Conservation (phyloP, 2,329 filamentous ascomycete species). For the Aspergillus sp. region DNA sequence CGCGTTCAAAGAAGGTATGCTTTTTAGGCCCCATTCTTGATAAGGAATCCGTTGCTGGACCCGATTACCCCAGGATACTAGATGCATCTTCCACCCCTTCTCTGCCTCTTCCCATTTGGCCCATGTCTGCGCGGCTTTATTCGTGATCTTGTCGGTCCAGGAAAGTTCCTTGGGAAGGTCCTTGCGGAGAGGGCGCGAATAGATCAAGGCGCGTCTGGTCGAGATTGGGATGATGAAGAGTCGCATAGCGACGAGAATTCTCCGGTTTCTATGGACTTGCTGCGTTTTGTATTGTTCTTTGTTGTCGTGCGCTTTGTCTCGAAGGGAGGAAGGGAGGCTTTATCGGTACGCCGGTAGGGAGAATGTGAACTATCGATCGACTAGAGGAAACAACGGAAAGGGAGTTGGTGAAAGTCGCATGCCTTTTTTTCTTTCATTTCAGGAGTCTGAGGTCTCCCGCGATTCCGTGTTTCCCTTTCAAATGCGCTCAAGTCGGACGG, state of each 20-base stretch:
- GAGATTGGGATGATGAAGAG: constrained; percentile 93
- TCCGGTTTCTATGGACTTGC: not conserved
- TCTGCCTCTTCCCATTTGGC: constrained; percentile 82
- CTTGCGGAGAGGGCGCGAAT: constrained; percentile 73
- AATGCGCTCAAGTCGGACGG: not conserved
- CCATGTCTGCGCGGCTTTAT: constrained; percentile 76
- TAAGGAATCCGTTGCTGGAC: constrained; percentile 85
- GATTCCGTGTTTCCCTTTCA: not conserved
- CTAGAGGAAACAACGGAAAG: constrained; percentile 17
- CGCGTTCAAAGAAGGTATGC: constrained; percentile 76
- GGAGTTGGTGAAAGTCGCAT: constrained; percentile 20
- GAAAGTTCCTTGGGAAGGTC: constrained; percentile 55
- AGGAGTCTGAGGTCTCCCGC: not conserved
- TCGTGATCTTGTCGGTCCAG: constrained; percentile 68
- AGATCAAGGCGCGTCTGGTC: constrained; percentile 84
- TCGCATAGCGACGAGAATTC: constrained; percentile 63
- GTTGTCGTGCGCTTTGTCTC: not conserved
- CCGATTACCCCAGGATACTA: constrained; percentile 83
- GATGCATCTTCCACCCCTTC: constrained; percentile 80
- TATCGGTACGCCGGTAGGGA: constrained; percentile 8
- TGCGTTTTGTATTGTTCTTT: not conserved
- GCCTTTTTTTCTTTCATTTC: constrained; percentile 13
- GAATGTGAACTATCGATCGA: constrained; percentile 21
- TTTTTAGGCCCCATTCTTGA: constrained; percentile 98
- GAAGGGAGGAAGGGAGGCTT: constrained; percentile 2